Evolutionary conservation across 2,329 filamentous ascomycete genomes (phyloP).

Genomic region (Alternaria alternata): DNA sequence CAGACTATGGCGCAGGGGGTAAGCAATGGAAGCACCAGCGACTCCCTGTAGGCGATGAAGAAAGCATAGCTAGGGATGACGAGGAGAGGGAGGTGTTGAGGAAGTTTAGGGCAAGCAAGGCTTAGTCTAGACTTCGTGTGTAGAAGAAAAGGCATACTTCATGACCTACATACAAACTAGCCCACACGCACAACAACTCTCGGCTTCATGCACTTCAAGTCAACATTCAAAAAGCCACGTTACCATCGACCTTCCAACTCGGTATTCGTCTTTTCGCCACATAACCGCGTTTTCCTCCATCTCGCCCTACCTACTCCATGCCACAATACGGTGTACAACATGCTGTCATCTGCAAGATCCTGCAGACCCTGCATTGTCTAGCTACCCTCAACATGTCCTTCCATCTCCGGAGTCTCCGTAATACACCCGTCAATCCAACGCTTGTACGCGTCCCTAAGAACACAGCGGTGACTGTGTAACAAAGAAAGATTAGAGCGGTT

Average conservation of each 20-base stretch:
- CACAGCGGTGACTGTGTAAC: not conserved
- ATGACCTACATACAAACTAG: not conserved
- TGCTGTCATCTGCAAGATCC: not conserved
- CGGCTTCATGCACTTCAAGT: not conserved
- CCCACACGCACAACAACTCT: not conserved
- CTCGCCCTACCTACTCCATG: slow-evolving; percentile 3
- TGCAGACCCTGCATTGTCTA: not conserved
- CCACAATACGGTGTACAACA: not conserved
- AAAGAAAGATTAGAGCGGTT: not conserved
- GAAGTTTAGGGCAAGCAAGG: slow-evolving; percentile 38
- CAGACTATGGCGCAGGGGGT: slow-evolving; percentile 70
- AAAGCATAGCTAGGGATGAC: slow-evolving; percentile 40
- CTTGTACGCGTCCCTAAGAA: not conserved
- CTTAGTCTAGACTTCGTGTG: not conserved
- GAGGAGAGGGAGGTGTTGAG: slow-evolving; percentile 47
- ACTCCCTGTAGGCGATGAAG: slow-evolving; percentile 49
- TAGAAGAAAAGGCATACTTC: not conserved
- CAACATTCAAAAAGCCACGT: not conserved
- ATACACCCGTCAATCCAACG: not conserved
- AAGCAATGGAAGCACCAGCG: slow-evolving; percentile 65
- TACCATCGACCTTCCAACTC: not conserved
- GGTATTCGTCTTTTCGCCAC: not conserved
- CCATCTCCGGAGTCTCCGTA: not conserved
- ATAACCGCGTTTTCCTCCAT: not conserved
- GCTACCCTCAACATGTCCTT: not conserved